These are phyloP conservation scores for Cairneyella variabilis DNA, from an alignment of 495 filamentous ascomycete genomes.

Conservation along the genomic window DNA sequence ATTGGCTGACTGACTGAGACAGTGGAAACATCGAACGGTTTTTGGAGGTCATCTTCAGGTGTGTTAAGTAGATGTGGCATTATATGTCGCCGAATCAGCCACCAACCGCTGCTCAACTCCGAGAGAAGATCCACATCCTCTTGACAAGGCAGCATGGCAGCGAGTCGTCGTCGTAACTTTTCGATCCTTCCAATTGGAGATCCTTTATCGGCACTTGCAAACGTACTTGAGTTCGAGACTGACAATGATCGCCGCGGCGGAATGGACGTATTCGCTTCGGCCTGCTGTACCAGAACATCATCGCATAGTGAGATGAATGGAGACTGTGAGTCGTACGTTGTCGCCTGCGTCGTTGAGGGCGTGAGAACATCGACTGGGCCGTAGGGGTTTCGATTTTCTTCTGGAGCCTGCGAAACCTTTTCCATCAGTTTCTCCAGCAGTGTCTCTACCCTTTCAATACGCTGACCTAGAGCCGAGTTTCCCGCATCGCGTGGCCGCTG, in stretches of 20 bases:
- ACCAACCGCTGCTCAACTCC: neutral
- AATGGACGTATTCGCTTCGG: neutral
- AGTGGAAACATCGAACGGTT: neutral
- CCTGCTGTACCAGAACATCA: neutral
- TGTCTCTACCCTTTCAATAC: neutral
- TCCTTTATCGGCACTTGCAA: neutral
- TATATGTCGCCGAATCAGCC: neutral
- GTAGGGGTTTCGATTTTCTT: neutral
- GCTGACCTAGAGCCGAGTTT: neutral
- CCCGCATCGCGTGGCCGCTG: neutral
- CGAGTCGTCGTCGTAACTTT: neutral
- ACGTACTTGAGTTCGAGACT: neutral
- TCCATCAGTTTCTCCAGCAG: constrained; percentile 1
- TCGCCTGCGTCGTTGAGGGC: neutral
- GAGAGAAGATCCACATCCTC: constrained; percentile 1
- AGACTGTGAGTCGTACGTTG: neutral
- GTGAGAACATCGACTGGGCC: neutral
- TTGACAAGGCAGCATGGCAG: neutral
- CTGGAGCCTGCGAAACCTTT: neutral
- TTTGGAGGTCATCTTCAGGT: neutral
- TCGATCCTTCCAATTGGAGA: neutral
- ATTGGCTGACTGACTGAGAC: neutral
- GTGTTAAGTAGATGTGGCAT: neutral
- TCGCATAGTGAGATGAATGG: neutral
- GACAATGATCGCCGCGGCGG: neutral